A percentile compares a stretch with the other conserved stretches of the same genome.
phyloP scores from a whole-genome alignment of 179 eudicot species.

The Kewa caespitosa region DNA sequence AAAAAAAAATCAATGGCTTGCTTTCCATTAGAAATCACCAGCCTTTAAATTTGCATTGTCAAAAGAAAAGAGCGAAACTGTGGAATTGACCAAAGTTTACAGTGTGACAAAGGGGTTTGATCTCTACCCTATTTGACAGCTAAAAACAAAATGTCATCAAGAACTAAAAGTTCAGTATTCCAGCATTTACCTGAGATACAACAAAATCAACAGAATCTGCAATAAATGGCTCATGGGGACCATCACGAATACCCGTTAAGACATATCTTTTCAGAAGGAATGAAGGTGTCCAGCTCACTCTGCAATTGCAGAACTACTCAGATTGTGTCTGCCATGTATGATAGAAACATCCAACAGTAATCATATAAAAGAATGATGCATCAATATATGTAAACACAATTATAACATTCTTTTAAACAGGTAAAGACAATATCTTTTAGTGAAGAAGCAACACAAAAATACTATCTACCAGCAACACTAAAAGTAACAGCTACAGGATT shows the following conservation, averaged over 20 bases:
- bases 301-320: constrained; percentile 41
- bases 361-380: neutral
- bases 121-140: neutral
- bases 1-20: neutral
- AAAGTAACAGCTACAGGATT: neutral
- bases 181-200: constrained; percentile 77
- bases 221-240: constrained; percentile 97
- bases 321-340: constrained; percentile 12
- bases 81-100: neutral
- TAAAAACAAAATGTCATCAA: neutral
- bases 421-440: too few relatives aligned
- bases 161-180: neutral
- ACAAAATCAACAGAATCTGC: constrained; percentile 99
- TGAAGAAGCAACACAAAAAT: neutral
- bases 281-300: constrained; percentile 95
- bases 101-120: neutral
- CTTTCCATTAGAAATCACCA: neutral
- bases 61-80: neutral
- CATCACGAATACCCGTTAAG: constrained; percentile 81
- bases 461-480: neutral
- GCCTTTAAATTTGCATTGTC: neutral
- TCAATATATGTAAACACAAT: neutral
- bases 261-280: constrained; percentile 90
- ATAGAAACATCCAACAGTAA: neutral
- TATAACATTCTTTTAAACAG: too few relatives aligned